Evolutionary conservation across 75 land plant species (phyloP), one percentile per base, ranked within the genome.

Genomic region (Cunninghamia lanceolata): DNA sequence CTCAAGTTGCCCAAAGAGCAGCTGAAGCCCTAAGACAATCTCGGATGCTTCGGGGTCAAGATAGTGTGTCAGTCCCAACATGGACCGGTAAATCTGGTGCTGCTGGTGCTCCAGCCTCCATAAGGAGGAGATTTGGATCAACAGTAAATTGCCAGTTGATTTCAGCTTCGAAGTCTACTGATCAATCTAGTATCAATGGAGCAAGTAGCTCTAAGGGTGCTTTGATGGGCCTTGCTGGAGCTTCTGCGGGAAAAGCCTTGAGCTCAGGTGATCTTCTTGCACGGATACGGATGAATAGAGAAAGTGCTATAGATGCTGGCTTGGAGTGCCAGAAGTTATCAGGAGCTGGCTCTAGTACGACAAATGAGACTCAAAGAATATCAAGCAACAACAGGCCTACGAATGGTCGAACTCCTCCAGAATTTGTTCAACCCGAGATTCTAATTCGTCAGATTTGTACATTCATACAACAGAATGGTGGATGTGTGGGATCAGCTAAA

Each of bases 11-110:
- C 77, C 94, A 93, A 89, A 92, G 91, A 85, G 99, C 99, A 82
- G 99, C 99, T 32, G 94, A 91, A 86, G 99, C 99, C 35, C 84
- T 98, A 52, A 91, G 94, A 71, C 95, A 94, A 50, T 98, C 99
- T 8, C 91, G 97, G 78, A 89, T 92, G 89, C 92, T 93, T 42
- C 86, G 99, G 14, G 91, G 93, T 66, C 85, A 77, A 30, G 99
- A 98, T 2, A 91, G 88, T 74, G 85, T 98, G 36, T 89, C 99
- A 40, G 90, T 94, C 16, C 99, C 99, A 47, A 98, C 99, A 34
- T 98, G 99, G 99, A 98, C 99, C 56, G 99, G 99, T 32, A 92
- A 89, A 83, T 89, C 99, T 52, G 99, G 99, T 47, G 86, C 91
- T 82, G 99, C 99, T 50, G 99, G 99, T 77, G 99, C 99, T 70